phyloP scores from a whole-genome alignment of 768 basidiomycete species.

The Leccinum subgranulosum region DNA sequence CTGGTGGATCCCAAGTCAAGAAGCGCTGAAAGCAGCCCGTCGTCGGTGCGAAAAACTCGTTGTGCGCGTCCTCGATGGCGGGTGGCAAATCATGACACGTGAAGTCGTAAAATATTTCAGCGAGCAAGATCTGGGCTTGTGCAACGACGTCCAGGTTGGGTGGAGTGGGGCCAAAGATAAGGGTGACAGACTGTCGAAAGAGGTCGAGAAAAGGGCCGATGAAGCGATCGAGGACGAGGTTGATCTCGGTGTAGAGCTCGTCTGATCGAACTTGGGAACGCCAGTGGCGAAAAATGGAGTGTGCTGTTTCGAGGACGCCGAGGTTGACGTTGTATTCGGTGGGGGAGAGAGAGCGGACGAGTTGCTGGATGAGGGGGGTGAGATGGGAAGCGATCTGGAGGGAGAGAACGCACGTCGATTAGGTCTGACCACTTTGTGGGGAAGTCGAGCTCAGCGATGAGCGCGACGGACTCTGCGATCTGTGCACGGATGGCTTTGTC shows the following conservation, averaged over 20 bases:
- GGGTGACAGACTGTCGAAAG: conserved; percentile 62
- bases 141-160: conserved; percentile 52
- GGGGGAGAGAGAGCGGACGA: conserved; percentile 76
- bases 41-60: conserved; percentile 72
- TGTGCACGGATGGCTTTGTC: conserved; percentile 78
- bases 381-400: conserved; percentile 8
- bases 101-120: conserved; percentile 91
- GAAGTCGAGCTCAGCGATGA: conserved; percentile 91
- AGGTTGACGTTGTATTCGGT: conserved; percentile 84
- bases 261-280: conserved; percentile 87
- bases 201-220: conserved; percentile 80
- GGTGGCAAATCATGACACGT: conserved; percentile 93
- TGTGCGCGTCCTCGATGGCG: conserved; percentile 84
- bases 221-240: conserved; percentile 83
- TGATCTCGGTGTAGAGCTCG: conserved; percentile 85
- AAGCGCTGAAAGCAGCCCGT: conserved; percentile 78
- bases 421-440: conserved; percentile 85
- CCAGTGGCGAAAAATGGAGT: conserved; percentile 95
- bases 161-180: conserved; percentile 44
- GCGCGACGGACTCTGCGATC: conserved; percentile 88
- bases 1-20: conserved; percentile 71
- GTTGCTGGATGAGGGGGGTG: conserved; percentile 58
- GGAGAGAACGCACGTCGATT: conserved; percentile 68
- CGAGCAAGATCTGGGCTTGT: conserved; percentile 71
- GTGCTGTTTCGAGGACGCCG: conserved; percentile 89